Percentiles rank a stretch among this genome's conserved stretches.
Evolutionary conservation across 768 basidiomycete genomes (phyloP).

Genomic region (Russula ochroleuca): DNA sequence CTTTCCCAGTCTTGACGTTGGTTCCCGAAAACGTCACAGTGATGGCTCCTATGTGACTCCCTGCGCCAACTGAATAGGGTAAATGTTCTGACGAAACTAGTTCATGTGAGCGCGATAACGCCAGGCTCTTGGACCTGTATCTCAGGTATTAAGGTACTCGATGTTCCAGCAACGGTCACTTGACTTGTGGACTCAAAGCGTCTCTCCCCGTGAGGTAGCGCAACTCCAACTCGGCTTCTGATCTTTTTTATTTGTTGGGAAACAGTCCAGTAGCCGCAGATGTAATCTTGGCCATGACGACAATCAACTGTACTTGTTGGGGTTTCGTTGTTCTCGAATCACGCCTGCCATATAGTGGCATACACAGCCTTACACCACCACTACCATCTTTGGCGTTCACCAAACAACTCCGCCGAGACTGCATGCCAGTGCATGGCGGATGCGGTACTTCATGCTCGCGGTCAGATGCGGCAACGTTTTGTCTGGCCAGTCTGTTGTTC

Average conservation of each 20-base stretch:
- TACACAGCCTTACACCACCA: conserved; percentile 1
- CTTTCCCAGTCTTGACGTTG: conserved; percentile 1
- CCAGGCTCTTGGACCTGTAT: conserved; percentile 9
- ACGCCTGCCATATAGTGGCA: background rate
- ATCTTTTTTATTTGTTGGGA: conserved; percentile 7
- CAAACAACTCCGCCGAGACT: background rate
- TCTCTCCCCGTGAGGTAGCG: background rate
- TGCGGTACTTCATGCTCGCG: background rate
- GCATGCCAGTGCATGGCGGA: background rate
- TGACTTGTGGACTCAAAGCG: conserved; percentile 18
- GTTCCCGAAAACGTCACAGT: background rate
- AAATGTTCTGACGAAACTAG: conserved; percentile 18
- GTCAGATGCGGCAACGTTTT: background rate
- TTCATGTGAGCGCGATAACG: conserved; percentile 14
- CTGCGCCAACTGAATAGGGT: conserved; percentile 19
- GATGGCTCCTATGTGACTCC: conserved; percentile 10
- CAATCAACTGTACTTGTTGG: conserved; percentile 4
- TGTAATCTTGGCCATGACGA: conserved; percentile 18
- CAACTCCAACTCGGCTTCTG: conserved; percentile 16
- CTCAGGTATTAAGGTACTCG: conserved; percentile 22
- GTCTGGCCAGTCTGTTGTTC: background rate
- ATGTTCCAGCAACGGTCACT: conserved; percentile 13
- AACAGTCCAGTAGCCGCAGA: conserved; percentile 10
- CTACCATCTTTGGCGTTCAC: background rate
- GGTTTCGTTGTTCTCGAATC: conserved; percentile 11